These are phyloP conservation scores for Stygiomarasmius scandens DNA, from an alignment of 1,284 basidiomycete genomes.

Conservation along the genomic window DNA sequence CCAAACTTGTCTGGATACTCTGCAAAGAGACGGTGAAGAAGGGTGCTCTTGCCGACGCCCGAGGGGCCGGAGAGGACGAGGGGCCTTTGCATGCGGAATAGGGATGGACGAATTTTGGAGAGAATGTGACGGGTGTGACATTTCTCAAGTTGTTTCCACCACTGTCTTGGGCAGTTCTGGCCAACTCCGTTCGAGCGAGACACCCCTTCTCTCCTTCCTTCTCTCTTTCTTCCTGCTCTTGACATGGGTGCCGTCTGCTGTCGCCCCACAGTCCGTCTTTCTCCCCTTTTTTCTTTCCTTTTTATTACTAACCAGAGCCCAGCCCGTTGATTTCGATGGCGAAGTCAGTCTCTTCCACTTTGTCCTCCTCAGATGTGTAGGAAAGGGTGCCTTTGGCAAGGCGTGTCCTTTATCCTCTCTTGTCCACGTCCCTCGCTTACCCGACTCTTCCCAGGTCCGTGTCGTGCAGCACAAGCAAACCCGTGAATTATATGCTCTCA, in stretches of 20 bases:
- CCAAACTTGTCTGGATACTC: constrained; percentile 88
- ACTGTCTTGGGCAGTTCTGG: constrained; percentile 10
- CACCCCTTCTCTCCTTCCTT: constrained; percentile 2
- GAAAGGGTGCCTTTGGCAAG: constrained; percentile 99
- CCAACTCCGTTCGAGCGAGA: constrained; percentile 4
- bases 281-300: background rate
- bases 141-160: background rate
- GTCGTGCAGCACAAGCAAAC: constrained; percentile 99
- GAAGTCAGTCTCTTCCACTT: constrained; percentile 98
- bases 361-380: constrained; percentile 89
- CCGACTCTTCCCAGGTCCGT: constrained; percentile 67
- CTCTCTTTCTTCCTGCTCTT: constrained; percentile 1
- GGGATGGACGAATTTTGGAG: background rate
- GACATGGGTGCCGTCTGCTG: constrained; percentile 86
- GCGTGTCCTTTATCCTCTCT: constrained; percentile 42
- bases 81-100: constrained; percentile 32
- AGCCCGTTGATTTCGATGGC: constrained; percentile 98
- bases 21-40: constrained; percentile 83
- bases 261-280: constrained; percentile 65
- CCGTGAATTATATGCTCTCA: constrained; percentile 92
- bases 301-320: constrained; percentile 14
- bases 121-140: background rate
- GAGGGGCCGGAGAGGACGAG: constrained; percentile 56
- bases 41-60: constrained; percentile 94
- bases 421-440: constrained; percentile 12